phyloP scores from a whole-genome alignment of 257 asterid species.

The Anisodus acutangulus region DNA sequence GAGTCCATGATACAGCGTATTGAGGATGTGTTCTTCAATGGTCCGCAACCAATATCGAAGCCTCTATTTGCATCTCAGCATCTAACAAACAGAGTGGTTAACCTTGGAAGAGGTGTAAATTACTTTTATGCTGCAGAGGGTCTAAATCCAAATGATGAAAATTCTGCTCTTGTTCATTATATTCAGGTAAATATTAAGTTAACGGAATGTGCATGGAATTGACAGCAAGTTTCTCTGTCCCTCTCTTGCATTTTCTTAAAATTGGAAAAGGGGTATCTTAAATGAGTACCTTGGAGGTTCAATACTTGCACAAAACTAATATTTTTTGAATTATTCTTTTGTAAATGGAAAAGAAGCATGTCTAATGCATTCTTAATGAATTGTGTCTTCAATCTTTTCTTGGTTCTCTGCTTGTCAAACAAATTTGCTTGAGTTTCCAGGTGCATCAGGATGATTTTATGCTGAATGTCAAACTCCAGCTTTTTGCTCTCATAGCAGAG shows the following conservation, averaged over 20 bases:
- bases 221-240: background rate
- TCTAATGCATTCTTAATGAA: background rate
- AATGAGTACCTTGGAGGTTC: constrained; percentile 14
- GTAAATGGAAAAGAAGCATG: background rate
- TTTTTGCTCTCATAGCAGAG: constrained; percentile 86
- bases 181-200: constrained; percentile 66
- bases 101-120: constrained; percentile 71
- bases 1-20: constrained; percentile 68
- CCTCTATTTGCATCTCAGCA: constrained; percentile 85
- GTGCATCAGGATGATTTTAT: constrained; percentile 91
- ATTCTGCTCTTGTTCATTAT: constrained; percentile 90
- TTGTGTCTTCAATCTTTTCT: constrained; percentile 18
- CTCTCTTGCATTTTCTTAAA: background rate
- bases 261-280: constrained; percentile 5
- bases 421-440: constrained; percentile 46
- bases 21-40: constrained; percentile 77
- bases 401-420: background rate
- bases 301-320: background rate
- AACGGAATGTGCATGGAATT: background rate
- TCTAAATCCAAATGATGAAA: constrained; percentile 90
- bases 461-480: constrained; percentile 83
- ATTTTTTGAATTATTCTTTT: background rate
- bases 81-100: constrained; percentile 76
- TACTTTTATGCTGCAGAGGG: constrained; percentile 70
- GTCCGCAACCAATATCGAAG: constrained; percentile 63